Evolutionary conservation across 2,329 filamentous ascomycete genomes (phyloP).

Genomic region (Coniochaeta pulveracea): DNA sequence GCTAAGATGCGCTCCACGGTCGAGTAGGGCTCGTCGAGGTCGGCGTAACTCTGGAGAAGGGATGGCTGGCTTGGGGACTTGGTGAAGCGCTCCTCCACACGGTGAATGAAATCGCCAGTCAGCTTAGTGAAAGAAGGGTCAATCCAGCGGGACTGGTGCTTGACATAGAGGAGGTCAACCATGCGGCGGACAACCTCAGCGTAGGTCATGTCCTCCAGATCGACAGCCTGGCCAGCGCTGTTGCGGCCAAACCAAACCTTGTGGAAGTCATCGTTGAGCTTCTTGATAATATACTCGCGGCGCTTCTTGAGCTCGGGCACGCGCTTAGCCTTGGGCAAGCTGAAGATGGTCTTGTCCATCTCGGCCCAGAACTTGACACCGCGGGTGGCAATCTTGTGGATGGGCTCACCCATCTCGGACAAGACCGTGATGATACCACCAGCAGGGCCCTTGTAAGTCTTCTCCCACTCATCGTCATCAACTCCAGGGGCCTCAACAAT

Average conservation of each 20-base stretch:
- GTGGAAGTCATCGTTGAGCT: constrained; percentile 91
- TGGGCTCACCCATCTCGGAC: constrained; percentile 98
- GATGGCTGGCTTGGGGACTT: constrained; percentile 60
- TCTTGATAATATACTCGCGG: constrained; percentile 85
- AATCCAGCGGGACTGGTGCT: constrained; percentile 86
- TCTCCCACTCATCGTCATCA: constrained; percentile 76
- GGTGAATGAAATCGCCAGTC: constrained; percentile 91
- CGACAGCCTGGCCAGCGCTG: constrained; percentile 66
- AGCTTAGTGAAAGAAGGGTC: constrained; percentile 72
- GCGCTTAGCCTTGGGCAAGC: constrained; percentile 87
- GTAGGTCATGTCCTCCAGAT: constrained; percentile 94
- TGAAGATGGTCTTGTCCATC: constrained; percentile 98
- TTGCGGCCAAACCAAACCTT: constrained; percentile 95
- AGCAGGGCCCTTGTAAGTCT: constrained; percentile 82
- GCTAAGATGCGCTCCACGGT: constrained; percentile 69
- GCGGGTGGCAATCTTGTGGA: constrained; percentile 95
- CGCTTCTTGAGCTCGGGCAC: constrained; percentile 80
- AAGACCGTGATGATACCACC: constrained; percentile 93
- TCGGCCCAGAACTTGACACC: constrained; percentile 96
- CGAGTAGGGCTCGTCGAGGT: constrained; percentile 72
- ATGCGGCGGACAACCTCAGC: constrained; percentile 76
- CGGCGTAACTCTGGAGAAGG: constrained; percentile 78
- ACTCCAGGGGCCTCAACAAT: constrained; percentile 80
- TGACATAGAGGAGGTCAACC: constrained; percentile 84
- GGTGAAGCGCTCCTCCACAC: constrained; percentile 93